Evolutionary conservation across 2,329 filamentous ascomycete genomes (phyloP).

Genomic region (Zalaria obscura): DNA sequence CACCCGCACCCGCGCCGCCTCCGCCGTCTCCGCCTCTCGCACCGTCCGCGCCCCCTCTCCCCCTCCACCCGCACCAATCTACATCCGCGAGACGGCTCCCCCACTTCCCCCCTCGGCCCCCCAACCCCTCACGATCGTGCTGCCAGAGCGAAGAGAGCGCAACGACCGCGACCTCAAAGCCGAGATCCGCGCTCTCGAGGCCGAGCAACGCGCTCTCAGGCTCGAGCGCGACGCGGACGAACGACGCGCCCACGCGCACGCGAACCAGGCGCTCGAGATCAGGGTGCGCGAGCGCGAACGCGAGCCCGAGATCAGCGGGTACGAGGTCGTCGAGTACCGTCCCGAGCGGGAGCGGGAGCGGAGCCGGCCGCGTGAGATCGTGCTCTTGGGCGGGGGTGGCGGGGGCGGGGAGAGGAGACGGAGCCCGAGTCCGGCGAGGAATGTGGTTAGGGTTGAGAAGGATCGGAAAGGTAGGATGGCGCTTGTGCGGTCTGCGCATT

Average conservation of each 20-base stretch:
- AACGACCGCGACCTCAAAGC: conserved; percentile 52
- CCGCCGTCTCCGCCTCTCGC: conserved; percentile 9
- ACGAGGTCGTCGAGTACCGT: conserved; percentile 25
- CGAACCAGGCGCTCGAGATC: conserved; percentile 1
- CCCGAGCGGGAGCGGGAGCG: conserved; percentile 14
- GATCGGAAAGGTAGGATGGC: conserved; percentile 94
- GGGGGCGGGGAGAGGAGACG: conserved; percentile 34
- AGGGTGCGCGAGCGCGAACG: conserved; percentile 28
- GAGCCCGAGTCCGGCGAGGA: conserved; percentile 26
- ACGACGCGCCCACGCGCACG: conserved; percentile 6
- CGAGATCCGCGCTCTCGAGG: conserved; percentile 59
- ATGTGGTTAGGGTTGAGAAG: conserved; percentile 61
- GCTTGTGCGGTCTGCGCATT: conserved; percentile 64
- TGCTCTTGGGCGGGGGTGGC: conserved; percentile 41
- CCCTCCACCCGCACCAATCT: conserved; percentile 6
- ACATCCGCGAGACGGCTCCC: conserved; percentile 13
- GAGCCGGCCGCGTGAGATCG: no score
- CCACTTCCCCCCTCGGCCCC: conserved; percentile 4
- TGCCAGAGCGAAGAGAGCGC: conserved; percentile 30
- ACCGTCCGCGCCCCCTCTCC: conserved; percentile 9
- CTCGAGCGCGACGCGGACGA: conserved; percentile 28
- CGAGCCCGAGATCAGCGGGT: conserved; percentile 32
- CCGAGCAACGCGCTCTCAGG: conserved; percentile 44
- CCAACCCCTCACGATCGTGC: conserved; percentile 22
- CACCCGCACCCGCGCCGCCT: conserved; percentile 12